These are phyloP conservation scores for Solanum sejunctum DNA, from an alignment of 257 asterid genomes.

Conservation along the genomic window DNA sequence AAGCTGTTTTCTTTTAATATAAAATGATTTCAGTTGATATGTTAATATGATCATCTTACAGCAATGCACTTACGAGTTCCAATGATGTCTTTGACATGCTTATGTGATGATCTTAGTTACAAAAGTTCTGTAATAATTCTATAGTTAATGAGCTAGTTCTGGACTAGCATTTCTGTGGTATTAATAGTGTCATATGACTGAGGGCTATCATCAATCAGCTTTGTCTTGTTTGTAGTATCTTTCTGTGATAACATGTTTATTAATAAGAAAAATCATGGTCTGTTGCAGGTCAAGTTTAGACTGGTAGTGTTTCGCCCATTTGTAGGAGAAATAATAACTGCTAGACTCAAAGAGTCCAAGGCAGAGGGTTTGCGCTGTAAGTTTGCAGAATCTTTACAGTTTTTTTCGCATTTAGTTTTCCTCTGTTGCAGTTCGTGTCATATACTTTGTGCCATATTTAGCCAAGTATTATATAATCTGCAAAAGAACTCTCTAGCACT, in stretches of 20 bases:
- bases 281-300: constrained; percentile 67
- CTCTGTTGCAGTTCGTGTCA: neutral
- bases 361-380: constrained; percentile 62
- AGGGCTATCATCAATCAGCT: neutral
- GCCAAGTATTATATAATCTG: neutral
- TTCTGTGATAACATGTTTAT: neutral
- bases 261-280: neutral
- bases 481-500: neutral
- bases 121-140: neutral
- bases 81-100: neutral
- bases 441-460: neutral
- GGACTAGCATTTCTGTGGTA: neutral
- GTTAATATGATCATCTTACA: neutral
- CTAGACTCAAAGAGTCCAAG: constrained; percentile 58
- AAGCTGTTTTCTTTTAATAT: neutral
- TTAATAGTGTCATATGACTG: neutral
- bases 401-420: neutral
- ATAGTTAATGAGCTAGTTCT: neutral
- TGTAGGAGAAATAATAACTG: constrained; percentile 75
- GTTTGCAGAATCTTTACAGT: neutral
- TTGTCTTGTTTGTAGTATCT: neutral
- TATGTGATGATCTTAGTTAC: neutral
- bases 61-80: neutral
- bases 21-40: neutral
- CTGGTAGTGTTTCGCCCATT: constrained; percentile 78